A percentile compares a stretch with the other conserved stretches of the same genome.
Evolutionary conservation across 192 early-diverging fungal species (phyloP).

Genomic region (Phycomyces blakesleeanus): DNA sequence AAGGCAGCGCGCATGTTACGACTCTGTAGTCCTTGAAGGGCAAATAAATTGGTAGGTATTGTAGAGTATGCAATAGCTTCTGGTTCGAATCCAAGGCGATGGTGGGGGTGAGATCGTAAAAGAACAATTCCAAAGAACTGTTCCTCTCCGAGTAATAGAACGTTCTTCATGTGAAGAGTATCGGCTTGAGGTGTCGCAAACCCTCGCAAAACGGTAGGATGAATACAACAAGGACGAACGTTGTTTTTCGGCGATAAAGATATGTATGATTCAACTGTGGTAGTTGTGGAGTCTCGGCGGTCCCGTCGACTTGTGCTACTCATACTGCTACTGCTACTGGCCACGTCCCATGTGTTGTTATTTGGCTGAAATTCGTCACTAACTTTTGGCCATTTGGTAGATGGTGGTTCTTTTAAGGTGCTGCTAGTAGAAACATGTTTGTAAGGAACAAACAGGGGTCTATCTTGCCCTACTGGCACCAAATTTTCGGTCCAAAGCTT

Average conservation of each 20-base stretch:
- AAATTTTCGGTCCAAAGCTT: constrained; percentile 53
- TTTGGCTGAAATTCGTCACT: constrained; percentile 13
- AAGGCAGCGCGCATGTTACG: constrained; percentile 26
- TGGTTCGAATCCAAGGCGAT: constrained; percentile 37
- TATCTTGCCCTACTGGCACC: too few species aligned
- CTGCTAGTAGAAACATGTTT: background rate
- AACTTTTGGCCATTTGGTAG: constrained; percentile 12
- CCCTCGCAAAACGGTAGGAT: constrained; percentile 35
- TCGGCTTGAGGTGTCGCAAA: constrained; percentile 26
- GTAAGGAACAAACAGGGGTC: background rate
- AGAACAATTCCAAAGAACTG: constrained; percentile 32
- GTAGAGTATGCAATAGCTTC: constrained; percentile 33
- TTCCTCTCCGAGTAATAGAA: constrained; percentile 37
- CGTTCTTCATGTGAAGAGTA: constrained; percentile 36
- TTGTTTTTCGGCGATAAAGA: constrained; percentile 19
- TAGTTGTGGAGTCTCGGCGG: background rate
- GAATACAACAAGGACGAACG: constrained; percentile 29
- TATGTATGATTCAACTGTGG: constrained; percentile 5
- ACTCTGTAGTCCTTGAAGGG: constrained; percentile 31
- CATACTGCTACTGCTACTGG: background rate
- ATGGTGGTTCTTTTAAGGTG: background rate
- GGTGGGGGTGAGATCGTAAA: constrained; percentile 30
- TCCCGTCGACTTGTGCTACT: background rate
- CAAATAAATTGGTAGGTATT: constrained; percentile 30
- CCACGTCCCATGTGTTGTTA: background rate